Evolutionary conservation across 2,329 filamentous ascomycete species (phyloP), one percentile per base, ranked within the genome.

Genomic region (Aspergillus sojae): DNA sequence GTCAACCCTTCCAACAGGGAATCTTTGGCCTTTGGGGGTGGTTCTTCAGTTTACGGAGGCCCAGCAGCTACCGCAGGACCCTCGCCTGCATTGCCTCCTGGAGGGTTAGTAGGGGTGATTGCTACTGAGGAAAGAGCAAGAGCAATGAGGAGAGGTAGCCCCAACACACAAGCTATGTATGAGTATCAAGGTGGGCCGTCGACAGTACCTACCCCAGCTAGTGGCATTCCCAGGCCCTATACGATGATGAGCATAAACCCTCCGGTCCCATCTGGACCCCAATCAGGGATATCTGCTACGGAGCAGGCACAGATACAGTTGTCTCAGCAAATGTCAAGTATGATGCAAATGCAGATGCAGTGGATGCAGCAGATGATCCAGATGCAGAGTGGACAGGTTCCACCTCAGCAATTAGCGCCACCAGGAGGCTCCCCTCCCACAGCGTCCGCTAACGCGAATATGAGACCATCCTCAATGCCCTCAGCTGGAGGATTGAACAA

Each of bases 331-430:
- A 94, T 94, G 91, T 86, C 87, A 61, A 89, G 92, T 71, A 93
- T 94, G 79, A 93, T 94, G 91, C 90, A 93, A 74, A 93, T 95
- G 89, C 93, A 96, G 76, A 94, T 96, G 90, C 91, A 96, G 75
- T 93, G 93, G 79, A 94, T 96, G 90, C 91, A 94, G 72, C 80
- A 82, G 68, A 83, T 84, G 80, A 80, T 82, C 73, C 76, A 79
- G 46, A 90, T 93, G 87, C 91, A 92, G 85, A 83, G 76, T 28
- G 72, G 75, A 61, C 77, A 77, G 50, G 69, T 65, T 26, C 68
- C 73, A 58, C 69, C 73, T 23, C 75, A 72, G 58, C 72, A 74
- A 45, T 70, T 71, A 55, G 75, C 74, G 68, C 71, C 69, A 39
- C 72, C 70, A 55, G 73, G 63, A 36, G 70, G 67, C 43, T 69